Evolutionary conservation across 768 basidiomycete genomes (phyloP).

Genomic region (Kwoniella botswanensis): DNA sequence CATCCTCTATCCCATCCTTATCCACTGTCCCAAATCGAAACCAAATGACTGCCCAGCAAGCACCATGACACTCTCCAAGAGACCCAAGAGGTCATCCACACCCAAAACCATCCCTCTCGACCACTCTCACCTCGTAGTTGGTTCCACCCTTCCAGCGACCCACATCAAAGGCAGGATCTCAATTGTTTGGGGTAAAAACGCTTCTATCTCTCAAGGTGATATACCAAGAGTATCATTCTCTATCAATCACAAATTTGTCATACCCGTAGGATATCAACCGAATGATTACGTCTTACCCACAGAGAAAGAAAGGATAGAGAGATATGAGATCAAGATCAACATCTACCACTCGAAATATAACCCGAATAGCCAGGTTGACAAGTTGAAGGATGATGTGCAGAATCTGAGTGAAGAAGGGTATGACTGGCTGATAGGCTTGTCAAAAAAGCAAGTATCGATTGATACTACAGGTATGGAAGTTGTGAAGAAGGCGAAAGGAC

Average conservation of each 20-base stretch:
- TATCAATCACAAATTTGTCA: not conserved
- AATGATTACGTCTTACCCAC: slow-evolving; percentile 20
- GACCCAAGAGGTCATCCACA: not conserved
- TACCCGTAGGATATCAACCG: slow-evolving; percentile 3
- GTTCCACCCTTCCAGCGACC: slow-evolving; percentile 3
- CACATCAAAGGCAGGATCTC: slow-evolving; percentile 6
- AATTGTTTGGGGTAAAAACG: slow-evolving; percentile 1
- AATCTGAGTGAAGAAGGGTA: not conserved
- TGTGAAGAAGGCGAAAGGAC: not conserved
- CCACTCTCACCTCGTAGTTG: not conserved
- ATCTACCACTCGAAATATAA: slow-evolving; percentile 13
- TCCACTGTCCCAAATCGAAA: not conserved
- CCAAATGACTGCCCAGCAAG: not conserved
- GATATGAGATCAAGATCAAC: slow-evolving; percentile 11
- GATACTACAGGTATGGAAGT: slow-evolving; percentile 26
- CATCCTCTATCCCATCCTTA: not conserved
- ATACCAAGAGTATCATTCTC: slow-evolving; percentile 16
- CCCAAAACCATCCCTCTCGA: not conserved
- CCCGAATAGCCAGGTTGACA: not conserved
- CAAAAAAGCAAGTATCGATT: slow-evolving; percentile 1
- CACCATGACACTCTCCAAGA: not conserved
- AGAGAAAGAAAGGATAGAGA: slow-evolving; percentile 1
- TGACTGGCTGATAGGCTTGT: not conserved
- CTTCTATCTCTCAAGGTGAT: not conserved
- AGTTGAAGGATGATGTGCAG: not conserved